A percentile compares a stretch with the other conserved stretches of the same genome.
These are phyloP conservation scores for Lasiodiplodia gonubiensis DNA, from an alignment of 2,329 filamentous ascomycete species.

Conservation along the genomic window DNA sequence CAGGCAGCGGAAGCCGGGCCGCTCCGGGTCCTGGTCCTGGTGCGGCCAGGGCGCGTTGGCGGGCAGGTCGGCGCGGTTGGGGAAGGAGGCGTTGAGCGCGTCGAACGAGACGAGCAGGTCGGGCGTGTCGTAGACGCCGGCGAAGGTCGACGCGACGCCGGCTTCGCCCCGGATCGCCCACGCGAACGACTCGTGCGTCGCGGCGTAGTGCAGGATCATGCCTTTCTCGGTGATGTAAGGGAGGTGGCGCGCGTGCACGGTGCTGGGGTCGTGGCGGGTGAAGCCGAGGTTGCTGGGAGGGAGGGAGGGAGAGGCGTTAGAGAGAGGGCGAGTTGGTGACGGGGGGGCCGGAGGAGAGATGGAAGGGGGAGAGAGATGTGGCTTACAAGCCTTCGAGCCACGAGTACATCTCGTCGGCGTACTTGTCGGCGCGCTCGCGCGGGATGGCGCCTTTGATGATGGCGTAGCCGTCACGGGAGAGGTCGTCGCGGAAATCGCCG, in stretches of 20 bases:
- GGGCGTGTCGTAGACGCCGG: conserved; percentile 49
- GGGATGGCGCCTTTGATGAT: conserved; percentile 50
- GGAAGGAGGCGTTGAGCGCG: conserved; percentile 50
- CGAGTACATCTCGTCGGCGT: conserved; percentile 41
- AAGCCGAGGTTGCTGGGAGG: conserved; percentile 34
- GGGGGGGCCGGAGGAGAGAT: no score
- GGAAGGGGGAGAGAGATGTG: no score
- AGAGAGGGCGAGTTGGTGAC: no score
- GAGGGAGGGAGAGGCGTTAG: no score
- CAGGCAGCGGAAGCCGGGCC: conserved; percentile 50
- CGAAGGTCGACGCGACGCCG: conserved; percentile 50
- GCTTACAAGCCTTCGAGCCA: conserved; percentile 36
- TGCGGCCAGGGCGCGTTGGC: conserved; percentile 53
- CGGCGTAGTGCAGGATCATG: conserved; percentile 50
- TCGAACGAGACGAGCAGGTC: conserved; percentile 42
- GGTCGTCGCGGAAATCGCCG: conserved; percentile 50
- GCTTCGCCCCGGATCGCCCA: conserved; percentile 54
- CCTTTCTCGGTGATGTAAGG: conserved; percentile 44
- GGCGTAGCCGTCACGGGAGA: conserved; percentile 50
- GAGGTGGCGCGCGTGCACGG: conserved; percentile 52
- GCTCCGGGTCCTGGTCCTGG: conserved; percentile 50
- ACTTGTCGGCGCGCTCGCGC: conserved; percentile 48
- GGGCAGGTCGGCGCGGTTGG: conserved; percentile 45
- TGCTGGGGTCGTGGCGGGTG: conserved; percentile 41
- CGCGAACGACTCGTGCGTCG: conserved; percentile 51